Evolutionary conservation across 306 rosid genomes (phyloP).

Genomic region (Inga leiocalycina): DNA sequence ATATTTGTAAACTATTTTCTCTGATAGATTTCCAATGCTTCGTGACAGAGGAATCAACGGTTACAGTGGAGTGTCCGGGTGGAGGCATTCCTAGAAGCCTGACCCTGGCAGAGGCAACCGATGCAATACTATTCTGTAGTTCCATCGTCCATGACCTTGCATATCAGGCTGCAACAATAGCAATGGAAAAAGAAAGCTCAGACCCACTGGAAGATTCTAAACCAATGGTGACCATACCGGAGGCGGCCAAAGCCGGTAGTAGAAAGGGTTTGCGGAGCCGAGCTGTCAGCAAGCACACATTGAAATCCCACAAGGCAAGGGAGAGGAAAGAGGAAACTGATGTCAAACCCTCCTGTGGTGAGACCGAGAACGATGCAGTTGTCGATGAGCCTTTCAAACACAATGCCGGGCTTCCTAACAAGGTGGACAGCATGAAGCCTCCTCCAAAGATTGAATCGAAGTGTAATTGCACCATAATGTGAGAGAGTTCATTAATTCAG

Average conservation of each 20-base stretch:
- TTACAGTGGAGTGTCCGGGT: conserved; percentile 69
- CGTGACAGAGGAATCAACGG: conserved; percentile 71
- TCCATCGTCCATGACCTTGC: conserved; percentile 92
- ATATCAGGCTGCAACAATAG: conserved; percentile 79
- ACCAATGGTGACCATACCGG: conserved; percentile 77
- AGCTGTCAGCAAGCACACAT: conserved; percentile 45
- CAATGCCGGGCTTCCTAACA: conserved; percentile 68
- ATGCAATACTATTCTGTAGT: conserved; percentile 92
- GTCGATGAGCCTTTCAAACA: conserved; percentile 49
- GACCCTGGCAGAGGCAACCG: conserved; percentile 95
- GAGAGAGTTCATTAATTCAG: conserved; percentile 53
- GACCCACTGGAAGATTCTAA: conserved; percentile 64
- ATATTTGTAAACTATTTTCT: conserved; percentile 27
- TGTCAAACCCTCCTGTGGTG: conserved; percentile 44
- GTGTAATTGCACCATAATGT: conserved; percentile 97
- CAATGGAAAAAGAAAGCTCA: conserved; percentile 71
- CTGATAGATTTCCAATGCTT: conserved; percentile 39
- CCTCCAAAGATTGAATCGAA: conserved; percentile 83
- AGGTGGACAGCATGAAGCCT: conserved; percentile 77
- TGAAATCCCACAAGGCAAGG: conserved; percentile 65
- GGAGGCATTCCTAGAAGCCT: conserved; percentile 72
- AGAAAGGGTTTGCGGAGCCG: conserved; percentile 59
- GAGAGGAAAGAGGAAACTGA: conserved; percentile 56
- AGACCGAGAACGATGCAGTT: conserved; percentile 78
- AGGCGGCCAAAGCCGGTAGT: conserved; percentile 54